These are phyloP conservation scores for Solanum chmielewskii DNA, from an alignment of 257 asterid species.

Conservation along the genomic window DNA sequence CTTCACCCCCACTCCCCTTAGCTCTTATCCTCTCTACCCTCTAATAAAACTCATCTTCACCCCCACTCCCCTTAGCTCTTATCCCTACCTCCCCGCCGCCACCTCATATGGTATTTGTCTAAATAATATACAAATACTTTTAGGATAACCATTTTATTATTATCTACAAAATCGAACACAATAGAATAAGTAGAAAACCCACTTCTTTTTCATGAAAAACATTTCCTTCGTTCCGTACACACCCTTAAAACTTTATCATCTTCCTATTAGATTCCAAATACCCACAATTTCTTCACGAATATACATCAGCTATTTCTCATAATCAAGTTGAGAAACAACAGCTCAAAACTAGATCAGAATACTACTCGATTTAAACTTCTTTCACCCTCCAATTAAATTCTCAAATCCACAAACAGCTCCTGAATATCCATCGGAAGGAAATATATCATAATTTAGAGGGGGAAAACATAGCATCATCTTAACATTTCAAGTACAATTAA, in stretches of 20 bases:
- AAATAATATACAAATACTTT: too few relatives aligned
- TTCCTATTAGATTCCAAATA: not conserved
- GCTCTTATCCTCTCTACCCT: not conserved
- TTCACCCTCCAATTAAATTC: not conserved
- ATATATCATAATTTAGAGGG: not conserved
- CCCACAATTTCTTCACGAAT: not conserved
- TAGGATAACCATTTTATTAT: too few relatives aligned
- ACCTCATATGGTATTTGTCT: too few relatives aligned
- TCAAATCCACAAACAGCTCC: not conserved
- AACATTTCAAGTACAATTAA: not conserved
- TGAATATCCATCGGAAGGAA: not conserved
- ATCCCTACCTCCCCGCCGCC: not conserved
- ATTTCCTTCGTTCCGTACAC: not conserved
- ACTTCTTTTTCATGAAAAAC: not conserved
- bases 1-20: too few relatives aligned
- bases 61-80: not conserved
- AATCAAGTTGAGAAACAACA: not conserved
- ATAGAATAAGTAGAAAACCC: too few relatives aligned
- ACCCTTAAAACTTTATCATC: not conserved
- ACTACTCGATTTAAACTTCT: not conserved
- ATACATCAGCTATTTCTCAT: not conserved
- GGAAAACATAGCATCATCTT: not conserved
- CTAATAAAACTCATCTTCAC: not conserved
- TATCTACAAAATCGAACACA: not conserved
- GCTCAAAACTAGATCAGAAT: not conserved